phyloP scores from a whole-genome alignment of 768 basidiomycete genomes.

The Leccinellum rugosiceps region DNA sequence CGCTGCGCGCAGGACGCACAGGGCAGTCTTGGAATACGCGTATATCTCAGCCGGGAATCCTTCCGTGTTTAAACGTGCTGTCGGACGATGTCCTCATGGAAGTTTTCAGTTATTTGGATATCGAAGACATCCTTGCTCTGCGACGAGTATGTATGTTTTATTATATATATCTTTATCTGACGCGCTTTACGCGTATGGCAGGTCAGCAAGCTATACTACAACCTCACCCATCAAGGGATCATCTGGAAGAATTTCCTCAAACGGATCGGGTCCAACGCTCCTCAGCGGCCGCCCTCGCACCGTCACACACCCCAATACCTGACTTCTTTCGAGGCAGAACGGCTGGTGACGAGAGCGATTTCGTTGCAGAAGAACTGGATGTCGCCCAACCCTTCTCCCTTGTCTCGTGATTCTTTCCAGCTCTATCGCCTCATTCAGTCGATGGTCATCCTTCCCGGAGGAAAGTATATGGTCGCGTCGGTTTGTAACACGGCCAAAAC shows the following conservation, averaged over 20 bases:
- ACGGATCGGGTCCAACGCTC: conserved; percentile 51
- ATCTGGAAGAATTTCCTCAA: conserved; percentile 67
- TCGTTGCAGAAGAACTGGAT: conserved; percentile 63
- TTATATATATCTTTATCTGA: too few species aligned
- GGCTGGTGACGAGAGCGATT: conserved; percentile 56
- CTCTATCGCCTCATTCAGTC: conserved; percentile 40
- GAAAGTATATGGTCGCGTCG: conserved; percentile 65
- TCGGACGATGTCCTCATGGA: conserved; percentile 40
- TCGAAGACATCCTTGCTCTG: conserved; percentile 37
- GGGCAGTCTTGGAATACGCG: conserved; percentile 27
- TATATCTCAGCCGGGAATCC: conserved; percentile 15
- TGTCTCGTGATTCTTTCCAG: conserved; percentile 24
- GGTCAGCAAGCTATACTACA: conserved; percentile 58
- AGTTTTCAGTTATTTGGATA: conserved; percentile 34
- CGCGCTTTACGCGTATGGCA: conserved; percentile 24
- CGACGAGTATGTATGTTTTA: too few species aligned
- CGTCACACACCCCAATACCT: conserved; percentile 37
- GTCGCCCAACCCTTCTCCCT: conserved; percentile 33
- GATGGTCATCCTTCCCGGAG: conserved; percentile 62
- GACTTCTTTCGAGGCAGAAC: conserved; percentile 45
- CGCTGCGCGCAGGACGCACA: conserved; percentile 8
- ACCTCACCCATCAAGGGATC: conserved; percentile 62
- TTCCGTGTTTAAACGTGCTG: conserved; percentile 31
- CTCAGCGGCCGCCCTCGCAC: conserved; percentile 59
- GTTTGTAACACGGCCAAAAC: conserved; percentile 42